A percentile compares a stretch with the other conserved stretches of the same genome.
phyloP scores from a whole-genome alignment of 768 basidiomycete species.

The Auricularia cornea region DNA sequence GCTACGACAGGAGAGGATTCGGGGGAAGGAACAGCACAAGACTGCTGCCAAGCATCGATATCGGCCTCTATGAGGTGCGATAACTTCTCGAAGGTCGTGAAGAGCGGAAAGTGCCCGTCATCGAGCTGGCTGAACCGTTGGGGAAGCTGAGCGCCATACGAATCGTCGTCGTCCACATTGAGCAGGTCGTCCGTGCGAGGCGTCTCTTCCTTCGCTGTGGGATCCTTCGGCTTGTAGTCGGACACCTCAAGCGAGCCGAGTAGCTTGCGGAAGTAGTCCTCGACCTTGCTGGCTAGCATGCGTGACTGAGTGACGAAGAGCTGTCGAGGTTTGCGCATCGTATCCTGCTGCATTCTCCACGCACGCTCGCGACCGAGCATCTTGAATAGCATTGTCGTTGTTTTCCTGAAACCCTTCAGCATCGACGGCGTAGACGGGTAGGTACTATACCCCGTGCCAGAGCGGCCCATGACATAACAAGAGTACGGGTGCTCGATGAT shows the following conservation, averaged over 20 bases:
- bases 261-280: conserved; percentile 53
- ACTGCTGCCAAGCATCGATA: conserved; percentile 10
- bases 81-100: conserved; percentile 54
- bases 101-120: conserved; percentile 60
- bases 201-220: conserved; percentile 20
- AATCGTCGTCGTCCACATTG: conserved; percentile 35
- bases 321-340: conserved; percentile 45
- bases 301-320: conserved; percentile 67
- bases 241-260: conserved; percentile 34
- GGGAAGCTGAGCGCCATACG: conserved; percentile 40
- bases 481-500: conserved; percentile 54
- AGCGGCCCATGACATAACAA: conserved; percentile 89
- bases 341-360: conserved; percentile 31
- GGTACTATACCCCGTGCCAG: conserved; percentile 63
- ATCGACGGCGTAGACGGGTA: background rate
- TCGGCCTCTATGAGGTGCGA: conserved; percentile 44
- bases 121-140: conserved; percentile 43
- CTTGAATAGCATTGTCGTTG: conserved; percentile 69
- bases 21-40: background rate
- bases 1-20: background rate
- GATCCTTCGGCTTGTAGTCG: conserved; percentile 29
- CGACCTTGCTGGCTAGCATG: conserved; percentile 59
- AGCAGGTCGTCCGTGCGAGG: conserved; percentile 21
- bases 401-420: conserved; percentile 41
- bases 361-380: conserved; percentile 61